Conservation (phyloP, 768 basidiomycete genomes). For the Boletus rubescentipes region DNA sequence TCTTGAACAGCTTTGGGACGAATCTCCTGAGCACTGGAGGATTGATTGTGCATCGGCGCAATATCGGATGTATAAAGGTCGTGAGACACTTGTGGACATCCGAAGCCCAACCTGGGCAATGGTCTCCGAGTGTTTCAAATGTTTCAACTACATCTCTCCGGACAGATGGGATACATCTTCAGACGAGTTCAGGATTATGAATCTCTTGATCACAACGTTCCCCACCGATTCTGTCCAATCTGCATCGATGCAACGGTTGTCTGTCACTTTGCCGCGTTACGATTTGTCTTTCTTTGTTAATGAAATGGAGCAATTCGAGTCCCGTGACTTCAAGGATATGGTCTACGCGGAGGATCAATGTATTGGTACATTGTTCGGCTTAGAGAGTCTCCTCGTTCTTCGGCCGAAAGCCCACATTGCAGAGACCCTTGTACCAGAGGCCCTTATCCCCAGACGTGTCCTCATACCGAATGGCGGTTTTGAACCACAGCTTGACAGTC, state of each 20-base stretch:
- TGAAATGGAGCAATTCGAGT: conserved; percentile 30
- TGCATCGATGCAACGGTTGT: neutral
- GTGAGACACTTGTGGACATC: conserved; percentile 16
- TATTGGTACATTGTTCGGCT: conserved; percentile 38
- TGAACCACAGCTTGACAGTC: too few relatives aligned
- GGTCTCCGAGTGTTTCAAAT: too few relatives aligned
- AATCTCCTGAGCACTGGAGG: conserved; percentile 19
- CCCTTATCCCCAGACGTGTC: too few relatives aligned
- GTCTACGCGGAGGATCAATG: conserved; percentile 38
- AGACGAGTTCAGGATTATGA: too few relatives aligned
- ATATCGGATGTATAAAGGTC: neutral
- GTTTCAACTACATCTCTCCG: too few relatives aligned
- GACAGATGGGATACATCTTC: too few relatives aligned
- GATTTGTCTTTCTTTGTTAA: too few relatives aligned
- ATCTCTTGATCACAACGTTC: too few relatives aligned
- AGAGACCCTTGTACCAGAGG: too few relatives aligned
- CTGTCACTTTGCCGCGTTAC: conserved; percentile 22
- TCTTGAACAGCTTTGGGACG: conserved; percentile 15
- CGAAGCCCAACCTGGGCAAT: neutral
- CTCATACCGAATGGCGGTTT: neutral
- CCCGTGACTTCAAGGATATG: conserved; percentile 38
- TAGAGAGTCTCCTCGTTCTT: too few relatives aligned
- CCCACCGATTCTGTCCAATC: neutral
- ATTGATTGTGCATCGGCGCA: neutral
- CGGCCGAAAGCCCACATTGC: too few relatives aligned